Percentiles rank a stretch among this genome's conserved stretches.
These are phyloP conservation scores for Incumbomyces delicatus DNA, from an alignment of 2,329 filamentous ascomycete genomes.

Conservation along the genomic window DNA sequence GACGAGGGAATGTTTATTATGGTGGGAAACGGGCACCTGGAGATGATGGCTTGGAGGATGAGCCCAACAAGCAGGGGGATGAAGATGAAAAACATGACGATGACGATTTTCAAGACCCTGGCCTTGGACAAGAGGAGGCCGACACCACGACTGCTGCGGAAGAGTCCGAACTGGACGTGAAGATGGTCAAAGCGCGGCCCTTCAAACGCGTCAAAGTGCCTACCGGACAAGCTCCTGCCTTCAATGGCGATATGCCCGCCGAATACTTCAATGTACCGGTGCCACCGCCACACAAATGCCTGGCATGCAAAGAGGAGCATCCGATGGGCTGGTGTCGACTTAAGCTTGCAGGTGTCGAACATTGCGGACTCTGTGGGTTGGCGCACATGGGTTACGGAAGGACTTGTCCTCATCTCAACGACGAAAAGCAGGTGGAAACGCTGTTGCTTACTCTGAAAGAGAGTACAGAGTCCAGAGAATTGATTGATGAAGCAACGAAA, in stretches of 20 bases:
- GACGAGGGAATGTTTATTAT: slow-evolving; percentile 34
- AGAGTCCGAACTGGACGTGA: slow-evolving; percentile 10
- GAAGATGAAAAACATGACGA: slow-evolving; percentile 21
- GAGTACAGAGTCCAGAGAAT: slow-evolving; percentile 45
- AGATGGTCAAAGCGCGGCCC: slow-evolving; percentile 24
- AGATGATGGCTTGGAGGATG: slow-evolving; percentile 10
- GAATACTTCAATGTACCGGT: slow-evolving; percentile 10
- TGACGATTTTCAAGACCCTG: slow-evolving; percentile 25
- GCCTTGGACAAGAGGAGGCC: slow-evolving; percentile 21
- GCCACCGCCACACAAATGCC: slow-evolving; percentile 32
- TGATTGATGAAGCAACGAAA: slow-evolving; percentile 45
- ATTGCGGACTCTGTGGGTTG: slow-evolving; percentile 55
- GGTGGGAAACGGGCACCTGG: slow-evolving; percentile 6
- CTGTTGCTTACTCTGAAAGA: slow-evolving; percentile 55
- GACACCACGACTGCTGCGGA: slow-evolving; percentile 20
- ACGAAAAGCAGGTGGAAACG: slow-evolving; percentile 52
- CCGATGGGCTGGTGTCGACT: slow-evolving; percentile 50
- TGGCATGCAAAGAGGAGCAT: slow-evolving; percentile 47
- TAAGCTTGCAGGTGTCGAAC: slow-evolving; percentile 49
- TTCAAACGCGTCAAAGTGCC: slow-evolving; percentile 31
- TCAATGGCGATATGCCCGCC: slow-evolving; percentile 13
- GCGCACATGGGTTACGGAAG: slow-evolving; percentile 49
- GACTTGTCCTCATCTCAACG: slow-evolving; percentile 53
- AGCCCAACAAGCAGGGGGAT: slow-evolving; percentile 19
- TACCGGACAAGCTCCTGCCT: slow-evolving; percentile 19